phyloP scores from a whole-genome alignment of 805 yeast species.

The Kazachstania kunashirensis region DNA sequence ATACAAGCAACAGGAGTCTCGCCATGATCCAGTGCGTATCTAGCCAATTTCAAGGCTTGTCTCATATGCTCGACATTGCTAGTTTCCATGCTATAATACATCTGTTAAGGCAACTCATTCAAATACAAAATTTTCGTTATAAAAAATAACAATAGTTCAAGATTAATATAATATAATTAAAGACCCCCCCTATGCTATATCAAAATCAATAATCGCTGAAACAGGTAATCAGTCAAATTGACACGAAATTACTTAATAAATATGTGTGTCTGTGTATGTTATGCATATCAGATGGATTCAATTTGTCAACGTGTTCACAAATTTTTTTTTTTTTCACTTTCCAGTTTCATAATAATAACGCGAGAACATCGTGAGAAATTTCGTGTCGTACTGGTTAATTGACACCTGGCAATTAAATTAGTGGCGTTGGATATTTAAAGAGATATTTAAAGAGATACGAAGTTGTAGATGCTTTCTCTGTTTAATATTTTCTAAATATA shows the following conservation, averaged over 20 bases:
- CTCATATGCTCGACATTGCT: conserved; percentile 39
- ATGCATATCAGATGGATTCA: too few species aligned
- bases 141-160: background rate
- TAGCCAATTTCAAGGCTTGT: conserved; percentile 47
- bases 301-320: too few species aligned
- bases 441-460: background rate
- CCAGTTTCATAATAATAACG: too few species aligned
- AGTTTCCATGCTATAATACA: background rate
- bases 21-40: conserved; percentile 49
- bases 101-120: background rate
- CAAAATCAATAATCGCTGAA: background rate
- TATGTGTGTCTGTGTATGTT: too few species aligned
- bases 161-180: too few species aligned
- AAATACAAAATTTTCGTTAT: too few species aligned
- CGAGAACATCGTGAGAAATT: too few species aligned
- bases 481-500: background rate
- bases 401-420: background rate
- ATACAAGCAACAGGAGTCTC: conserved; percentile 87
- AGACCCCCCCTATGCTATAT: background rate
- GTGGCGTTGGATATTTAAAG: background rate
- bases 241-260: too few species aligned
- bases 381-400: too few species aligned
- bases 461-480: background rate
- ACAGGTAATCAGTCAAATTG: background rate
- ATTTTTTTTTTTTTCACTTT: too few species aligned